Evolutionary conservation across 2,329 filamentous ascomycete genomes (phyloP).

Genomic region (Torrubiella hemipterigena): DNA sequence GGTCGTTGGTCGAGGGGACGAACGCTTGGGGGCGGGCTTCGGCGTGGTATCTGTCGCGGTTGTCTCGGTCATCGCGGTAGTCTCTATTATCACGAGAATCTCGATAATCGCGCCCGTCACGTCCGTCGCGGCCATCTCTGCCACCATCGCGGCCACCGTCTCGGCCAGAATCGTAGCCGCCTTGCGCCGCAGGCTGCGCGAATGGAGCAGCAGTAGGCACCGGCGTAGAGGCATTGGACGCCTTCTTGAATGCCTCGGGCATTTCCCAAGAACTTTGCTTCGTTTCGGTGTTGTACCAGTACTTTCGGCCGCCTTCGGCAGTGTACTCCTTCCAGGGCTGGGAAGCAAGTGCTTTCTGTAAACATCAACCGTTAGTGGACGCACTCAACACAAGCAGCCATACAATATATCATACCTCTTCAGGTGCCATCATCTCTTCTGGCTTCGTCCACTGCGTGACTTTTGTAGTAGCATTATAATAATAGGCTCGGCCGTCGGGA

Average conservation of each 20-base stretch:
- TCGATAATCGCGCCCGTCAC: slow-evolving; percentile 8
- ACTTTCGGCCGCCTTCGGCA: slow-evolving; percentile 74
- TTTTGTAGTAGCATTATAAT: slow-evolving; percentile 79
- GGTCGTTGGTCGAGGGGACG: slow-evolving; percentile 54
- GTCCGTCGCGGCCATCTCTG: slow-evolving; percentile 13
- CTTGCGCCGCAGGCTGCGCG: slow-evolving; percentile 29
- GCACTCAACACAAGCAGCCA: not conserved
- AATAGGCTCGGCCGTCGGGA: slow-evolving; percentile 76
- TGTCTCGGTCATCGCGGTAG: slow-evolving; percentile 15
- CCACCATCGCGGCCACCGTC: no score
- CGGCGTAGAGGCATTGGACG: slow-evolving; percentile 45
- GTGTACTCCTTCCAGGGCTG: slow-evolving; percentile 92
- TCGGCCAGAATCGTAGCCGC: slow-evolving; percentile 28
- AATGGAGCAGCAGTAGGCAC: slow-evolving; percentile 29
- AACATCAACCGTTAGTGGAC: not conserved
- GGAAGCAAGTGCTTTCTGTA: slow-evolving; percentile 63
- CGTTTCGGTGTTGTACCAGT: slow-evolving; percentile 90
- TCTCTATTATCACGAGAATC: slow-evolving; percentile 10
- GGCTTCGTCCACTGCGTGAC: slow-evolving; percentile 92
- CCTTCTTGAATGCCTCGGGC: slow-evolving; percentile 69
- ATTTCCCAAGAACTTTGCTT: slow-evolving; percentile 93
- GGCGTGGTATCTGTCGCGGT: slow-evolving; percentile 15
- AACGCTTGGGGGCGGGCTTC: slow-evolving; percentile 46
- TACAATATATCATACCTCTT: slow-evolving; percentile 48
- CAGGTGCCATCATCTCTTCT: slow-evolving; percentile 70